Evolutionary conservation across 371 early-diverging fungal species (phyloP).

Genomic region (Amoeboaphelidium protococcarum): DNA sequence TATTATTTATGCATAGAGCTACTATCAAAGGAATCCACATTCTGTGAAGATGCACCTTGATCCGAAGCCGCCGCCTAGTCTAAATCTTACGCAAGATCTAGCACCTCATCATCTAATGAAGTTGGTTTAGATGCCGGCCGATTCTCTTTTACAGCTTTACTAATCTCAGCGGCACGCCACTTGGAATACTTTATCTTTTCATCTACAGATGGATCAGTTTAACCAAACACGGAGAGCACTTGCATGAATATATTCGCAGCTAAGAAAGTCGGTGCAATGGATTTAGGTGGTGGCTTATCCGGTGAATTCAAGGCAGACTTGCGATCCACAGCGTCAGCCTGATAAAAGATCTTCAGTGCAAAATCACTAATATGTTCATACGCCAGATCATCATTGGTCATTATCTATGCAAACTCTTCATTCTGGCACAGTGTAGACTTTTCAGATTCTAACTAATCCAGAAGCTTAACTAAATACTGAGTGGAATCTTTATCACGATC

Average conservation of each 20-base stretch:
- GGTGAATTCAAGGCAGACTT: too few relatives aligned
- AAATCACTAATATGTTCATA: constrained; percentile 64
- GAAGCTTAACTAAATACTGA: constrained; percentile 26
- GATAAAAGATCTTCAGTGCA: constrained; percentile 60
- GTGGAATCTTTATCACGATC: constrained; percentile 25
- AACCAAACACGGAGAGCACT: constrained; percentile 46
- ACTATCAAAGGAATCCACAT: background rate
- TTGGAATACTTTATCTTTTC: constrained; percentile 84
- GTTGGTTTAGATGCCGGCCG: too few relatives aligned
- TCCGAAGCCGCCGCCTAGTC: constrained; percentile 16
- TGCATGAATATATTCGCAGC: constrained; percentile 61
- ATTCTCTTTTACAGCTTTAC: constrained; percentile 67
- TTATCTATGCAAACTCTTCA: constrained; percentile 32
- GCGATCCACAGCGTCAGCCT: constrained; percentile 78
- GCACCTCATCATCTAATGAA: too few relatives aligned
- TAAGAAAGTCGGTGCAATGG: constrained; percentile 43
- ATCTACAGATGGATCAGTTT: constrained; percentile 32
- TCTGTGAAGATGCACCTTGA: background rate
- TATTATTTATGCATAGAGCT: background rate
- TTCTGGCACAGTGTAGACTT: constrained; percentile 1
- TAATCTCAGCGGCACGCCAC: constrained; percentile 77
- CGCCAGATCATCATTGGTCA: constrained; percentile 47
- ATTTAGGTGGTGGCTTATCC: constrained; percentile 40
- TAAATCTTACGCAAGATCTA: constrained; percentile 31
- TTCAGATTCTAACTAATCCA: constrained; percentile 53